phyloP scores from a whole-genome alignment of 73 alveolate species.

The Stentor coeruleus region DNA sequence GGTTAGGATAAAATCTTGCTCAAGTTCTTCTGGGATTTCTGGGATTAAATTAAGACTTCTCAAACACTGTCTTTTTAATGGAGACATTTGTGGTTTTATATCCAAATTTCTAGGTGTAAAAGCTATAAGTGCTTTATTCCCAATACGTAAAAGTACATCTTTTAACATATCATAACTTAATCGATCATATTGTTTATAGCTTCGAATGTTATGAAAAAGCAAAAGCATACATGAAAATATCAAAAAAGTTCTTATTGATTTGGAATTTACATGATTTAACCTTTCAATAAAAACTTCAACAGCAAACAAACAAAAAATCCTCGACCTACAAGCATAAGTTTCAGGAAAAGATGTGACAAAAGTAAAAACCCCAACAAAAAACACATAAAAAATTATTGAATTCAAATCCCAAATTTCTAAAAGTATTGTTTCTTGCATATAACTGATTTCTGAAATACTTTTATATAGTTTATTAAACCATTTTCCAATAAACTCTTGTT shows the following conservation, averaged over 20 bases:
- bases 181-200: not conserved
- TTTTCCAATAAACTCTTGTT: not conserved
- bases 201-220: not conserved
- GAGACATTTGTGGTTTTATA: not conserved
- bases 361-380: not conserved
- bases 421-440: not conserved
- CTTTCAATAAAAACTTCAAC: not conserved
- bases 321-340: not conserved
- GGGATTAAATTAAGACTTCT: not conserved
- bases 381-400: not conserved
- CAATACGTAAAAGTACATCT: not conserved
- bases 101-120: not conserved
- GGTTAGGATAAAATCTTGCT: not conserved
- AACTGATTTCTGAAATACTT: not conserved
- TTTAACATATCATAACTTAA: not conserved
- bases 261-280: not conserved
- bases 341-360: constrained; percentile 15
- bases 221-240: not conserved
- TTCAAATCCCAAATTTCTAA: not conserved
- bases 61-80: not conserved
- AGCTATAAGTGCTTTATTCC: not conserved
- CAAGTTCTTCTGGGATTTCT: not conserved
- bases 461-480: not conserved
- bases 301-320: not conserved
- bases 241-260: not conserved